These are phyloP conservation scores for Colletotrichum echinochloae DNA, from an alignment of 2,329 filamentous ascomycete species.

Conservation along the genomic window DNA sequence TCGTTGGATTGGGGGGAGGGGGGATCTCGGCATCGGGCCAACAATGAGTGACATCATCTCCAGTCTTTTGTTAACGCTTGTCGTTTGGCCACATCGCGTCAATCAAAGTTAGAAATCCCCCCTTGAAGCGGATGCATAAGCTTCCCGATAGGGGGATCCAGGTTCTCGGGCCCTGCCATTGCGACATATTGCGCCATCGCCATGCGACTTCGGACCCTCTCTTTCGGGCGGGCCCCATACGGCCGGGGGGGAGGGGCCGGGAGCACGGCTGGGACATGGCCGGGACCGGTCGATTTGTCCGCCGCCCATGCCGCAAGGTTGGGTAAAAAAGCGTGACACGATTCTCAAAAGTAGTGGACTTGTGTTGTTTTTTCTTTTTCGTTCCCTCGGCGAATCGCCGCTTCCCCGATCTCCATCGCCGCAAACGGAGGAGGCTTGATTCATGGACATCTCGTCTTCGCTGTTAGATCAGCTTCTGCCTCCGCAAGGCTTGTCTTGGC, in stretches of 20 bases:
- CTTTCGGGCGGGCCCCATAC: constrained; percentile 18
- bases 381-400: not conserved
- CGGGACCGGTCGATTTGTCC: constrained; percentile 10
- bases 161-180: constrained; percentile 25
- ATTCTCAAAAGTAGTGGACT: not conserved
- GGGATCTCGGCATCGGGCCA: constrained; percentile 12
- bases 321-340: not conserved
- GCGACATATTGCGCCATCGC: constrained; percentile 39
- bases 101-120: not conserved
- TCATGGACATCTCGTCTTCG: not conserved
- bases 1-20: not conserved
- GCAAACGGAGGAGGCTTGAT: not conserved
- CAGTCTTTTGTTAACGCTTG: not conserved
- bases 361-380: fast-evolving
- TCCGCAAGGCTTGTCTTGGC: not conserved
- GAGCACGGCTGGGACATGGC: too few species aligned
- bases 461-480: not conserved
- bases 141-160: constrained; percentile 26
- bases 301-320: not conserved
- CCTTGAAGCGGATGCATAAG: constrained; percentile 10
- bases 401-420: not conserved
- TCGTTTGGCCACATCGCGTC: constrained; percentile 1
- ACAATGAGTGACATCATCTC: constrained; percentile 16
- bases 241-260: too few species aligned
- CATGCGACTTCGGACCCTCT: constrained; percentile 27